Percentiles rank a stretch among this genome's conserved stretches.
These are phyloP conservation scores for Hypoxylon rickii DNA, from an alignment of 495 filamentous ascomycete species.

Conservation along the genomic window DNA sequence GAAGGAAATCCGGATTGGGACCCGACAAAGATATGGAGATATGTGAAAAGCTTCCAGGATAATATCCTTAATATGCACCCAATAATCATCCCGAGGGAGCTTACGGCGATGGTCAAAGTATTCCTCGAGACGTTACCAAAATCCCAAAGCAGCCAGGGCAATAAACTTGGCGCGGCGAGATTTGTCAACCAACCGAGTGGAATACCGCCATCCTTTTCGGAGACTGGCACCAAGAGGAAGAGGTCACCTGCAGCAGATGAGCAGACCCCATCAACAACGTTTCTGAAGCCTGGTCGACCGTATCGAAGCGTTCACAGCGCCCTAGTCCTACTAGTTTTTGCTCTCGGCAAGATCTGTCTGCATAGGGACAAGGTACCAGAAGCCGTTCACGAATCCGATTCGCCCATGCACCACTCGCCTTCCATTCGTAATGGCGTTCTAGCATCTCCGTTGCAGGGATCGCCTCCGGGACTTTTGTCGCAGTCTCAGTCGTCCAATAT, in stretches of 20 bases:
- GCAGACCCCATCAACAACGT: slow-evolving; percentile 37
- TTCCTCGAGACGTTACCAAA: slow-evolving; percentile 52
- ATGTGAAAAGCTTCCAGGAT: slow-evolving; percentile 72
- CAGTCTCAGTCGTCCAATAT: slow-evolving; percentile 47
- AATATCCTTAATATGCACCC: slow-evolving; percentile 91
- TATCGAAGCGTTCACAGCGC: slow-evolving; percentile 70
- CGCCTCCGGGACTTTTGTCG: slow-evolving; percentile 47
- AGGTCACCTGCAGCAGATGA: slow-evolving; percentile 51
- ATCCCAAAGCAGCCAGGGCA: slow-evolving; percentile 26
- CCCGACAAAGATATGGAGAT: slow-evolving; percentile 60
- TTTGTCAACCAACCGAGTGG: slow-evolving; percentile 35
- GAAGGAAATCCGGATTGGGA: slow-evolving; percentile 70
- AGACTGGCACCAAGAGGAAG: slow-evolving; percentile 63
- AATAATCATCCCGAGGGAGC: slow-evolving; percentile 63
- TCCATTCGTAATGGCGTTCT: slow-evolving; percentile 52
- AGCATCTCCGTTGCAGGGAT: slow-evolving; percentile 55
- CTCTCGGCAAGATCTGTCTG: slow-evolving; percentile 82
- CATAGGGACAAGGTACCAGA: slow-evolving; percentile 65
- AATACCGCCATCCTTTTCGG: slow-evolving; percentile 37
- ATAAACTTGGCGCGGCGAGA: slow-evolving; percentile 27
- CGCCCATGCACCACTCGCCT: slow-evolving; percentile 48
- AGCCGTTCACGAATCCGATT: slow-evolving; percentile 54
- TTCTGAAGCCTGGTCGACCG: slow-evolving; percentile 49
- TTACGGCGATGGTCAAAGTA: slow-evolving; percentile 54
- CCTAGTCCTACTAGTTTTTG: slow-evolving; percentile 79